Percentiles rank a stretch among this genome's conserved stretches.
Evolutionary conservation across 140 eudicot genomes (phyloP).

Genomic region (Oenanthe javanica): DNA sequence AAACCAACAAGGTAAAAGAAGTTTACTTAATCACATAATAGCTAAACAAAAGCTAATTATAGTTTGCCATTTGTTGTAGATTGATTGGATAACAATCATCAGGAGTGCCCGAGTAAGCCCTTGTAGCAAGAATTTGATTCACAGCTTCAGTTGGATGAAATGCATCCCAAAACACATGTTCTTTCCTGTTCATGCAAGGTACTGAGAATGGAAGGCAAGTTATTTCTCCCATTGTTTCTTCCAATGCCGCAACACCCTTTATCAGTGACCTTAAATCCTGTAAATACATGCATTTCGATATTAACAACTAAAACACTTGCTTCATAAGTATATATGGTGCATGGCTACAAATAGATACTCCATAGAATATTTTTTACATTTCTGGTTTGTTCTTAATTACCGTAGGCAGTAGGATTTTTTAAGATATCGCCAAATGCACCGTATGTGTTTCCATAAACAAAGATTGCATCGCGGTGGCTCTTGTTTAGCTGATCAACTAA

Average conservation of each 20-base stretch:
- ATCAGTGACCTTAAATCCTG: conserved; percentile 61
- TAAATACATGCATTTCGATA: not conserved
- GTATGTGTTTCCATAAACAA: conserved; percentile 62
- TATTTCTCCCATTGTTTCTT: conserved; percentile 63
- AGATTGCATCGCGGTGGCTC: conserved; percentile 47
- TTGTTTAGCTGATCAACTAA: conserved; percentile 43
- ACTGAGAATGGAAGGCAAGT: conserved; percentile 57
- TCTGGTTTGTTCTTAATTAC: conserved; percentile 17
- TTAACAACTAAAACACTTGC: not conserved
- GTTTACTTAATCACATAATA: not conserved
- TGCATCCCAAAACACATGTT: conserved; percentile 83
- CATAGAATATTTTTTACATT: not conserved
- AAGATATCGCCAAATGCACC: conserved; percentile 48
- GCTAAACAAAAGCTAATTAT: not conserved
- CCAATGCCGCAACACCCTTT: conserved; percentile 76
- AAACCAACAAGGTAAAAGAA: too few species aligned
- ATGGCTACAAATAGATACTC: not conserved
- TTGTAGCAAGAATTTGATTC: conserved; percentile 53
- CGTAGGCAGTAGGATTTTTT: conserved; percentile 37
- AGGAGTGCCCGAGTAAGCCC: conserved; percentile 58
- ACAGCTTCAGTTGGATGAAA: conserved; percentile 76
- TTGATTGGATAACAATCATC: conserved; percentile 58
- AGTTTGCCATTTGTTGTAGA: conserved; percentile 47
- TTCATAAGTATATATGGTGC: not conserved
- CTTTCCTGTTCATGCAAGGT: conserved; percentile 57